Conservation (phyloP, 495 filamentous ascomycete genomes). For the Echria macrotheca region DNA sequence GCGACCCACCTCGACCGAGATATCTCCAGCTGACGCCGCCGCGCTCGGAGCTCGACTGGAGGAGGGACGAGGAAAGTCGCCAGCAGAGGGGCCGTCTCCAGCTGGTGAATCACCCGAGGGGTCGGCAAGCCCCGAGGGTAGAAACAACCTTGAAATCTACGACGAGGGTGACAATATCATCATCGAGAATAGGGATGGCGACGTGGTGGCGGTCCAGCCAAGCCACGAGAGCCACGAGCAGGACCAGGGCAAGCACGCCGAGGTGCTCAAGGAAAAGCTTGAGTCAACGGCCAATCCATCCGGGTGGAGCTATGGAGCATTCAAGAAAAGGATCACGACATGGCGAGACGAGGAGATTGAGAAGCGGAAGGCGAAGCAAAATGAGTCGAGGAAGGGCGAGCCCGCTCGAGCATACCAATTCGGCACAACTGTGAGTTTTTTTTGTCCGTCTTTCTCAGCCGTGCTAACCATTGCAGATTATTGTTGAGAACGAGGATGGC, state of each 20-base stretch:
- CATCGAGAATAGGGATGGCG: constrained; percentile 82
- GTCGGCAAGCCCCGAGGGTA: constrained; percentile 32
- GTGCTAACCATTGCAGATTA: constrained; percentile 51
- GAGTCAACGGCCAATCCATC: constrained; percentile 37
- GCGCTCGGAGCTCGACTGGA: constrained; percentile 10
- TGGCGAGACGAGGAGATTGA: constrained; percentile 54
- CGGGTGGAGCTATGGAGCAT: constrained; percentile 36
- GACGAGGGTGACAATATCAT: constrained; percentile 80
- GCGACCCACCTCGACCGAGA: constrained; percentile 14
- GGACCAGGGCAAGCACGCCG: constrained; percentile 22
- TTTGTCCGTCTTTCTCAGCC: neutral
- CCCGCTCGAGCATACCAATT: constrained; percentile 91
- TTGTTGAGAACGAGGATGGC: constrained; percentile 95
- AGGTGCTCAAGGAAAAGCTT: constrained; percentile 38
- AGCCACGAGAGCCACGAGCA: constrained; percentile 28
- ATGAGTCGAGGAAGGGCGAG: constrained; percentile 39
- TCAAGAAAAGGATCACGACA: constrained; percentile 44
- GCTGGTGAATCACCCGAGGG: too few relatives aligned
- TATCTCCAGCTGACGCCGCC: constrained; percentile 21
- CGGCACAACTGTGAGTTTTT: constrained; percentile 64
- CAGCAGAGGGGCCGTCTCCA: constrained; percentile 20
- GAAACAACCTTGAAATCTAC: constrained; percentile 54
- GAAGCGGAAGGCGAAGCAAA: constrained; percentile 55
- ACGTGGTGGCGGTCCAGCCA: constrained; percentile 57
- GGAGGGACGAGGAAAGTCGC: constrained; percentile 15